Evolutionary conservation across 2,329 filamentous ascomycete species (phyloP).

Genomic region (Phialocephala sp.): DNA sequence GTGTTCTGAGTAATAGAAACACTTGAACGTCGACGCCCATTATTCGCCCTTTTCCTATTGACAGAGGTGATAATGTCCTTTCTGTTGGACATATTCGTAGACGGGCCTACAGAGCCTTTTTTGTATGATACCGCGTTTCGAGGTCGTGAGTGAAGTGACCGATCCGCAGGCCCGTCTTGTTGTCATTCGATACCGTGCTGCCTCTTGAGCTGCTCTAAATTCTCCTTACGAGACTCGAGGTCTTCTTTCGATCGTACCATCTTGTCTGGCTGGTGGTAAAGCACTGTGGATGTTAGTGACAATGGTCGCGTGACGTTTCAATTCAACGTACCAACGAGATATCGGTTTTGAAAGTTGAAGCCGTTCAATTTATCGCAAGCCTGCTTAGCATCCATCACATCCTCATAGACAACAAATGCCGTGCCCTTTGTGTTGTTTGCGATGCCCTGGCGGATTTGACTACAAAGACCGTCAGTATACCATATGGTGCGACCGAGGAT

Average conservation of each 20-base stretch:
- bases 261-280: constrained; percentile 80
- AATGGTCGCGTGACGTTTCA: constrained; percentile 12
- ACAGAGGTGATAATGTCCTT: constrained; percentile 30
- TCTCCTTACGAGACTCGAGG: constrained; percentile 90
- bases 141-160: constrained; percentile 27
- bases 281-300: constrained; percentile 51
- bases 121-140: constrained; percentile 30
- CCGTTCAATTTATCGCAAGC: constrained; percentile 99
- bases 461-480: constrained; percentile 47
- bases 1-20: constrained; percentile 22
- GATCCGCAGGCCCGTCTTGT: constrained; percentile 71
- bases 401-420: constrained; percentile 98
- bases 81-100: constrained; percentile 47
- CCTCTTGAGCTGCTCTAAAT: constrained; percentile 96
- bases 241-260: constrained; percentile 90
- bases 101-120: constrained; percentile 34
- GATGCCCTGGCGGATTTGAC: constrained; percentile 98
- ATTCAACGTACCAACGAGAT: constrained; percentile 83
- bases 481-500: constrained; percentile 5
- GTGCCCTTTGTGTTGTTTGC: constrained; percentile 97
- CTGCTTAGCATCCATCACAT: constrained; percentile 98
- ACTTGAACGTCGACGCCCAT: constrained; percentile 28
- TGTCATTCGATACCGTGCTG: constrained; percentile 99
- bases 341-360: constrained; percentile 99
- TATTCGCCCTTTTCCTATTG: constrained; percentile 23